Evolutionary conservation across 1,284 basidiomycete genomes (phyloP), one percentile per base, ranked within the genome.

Genomic region (Ustilago trichophora): DNA sequence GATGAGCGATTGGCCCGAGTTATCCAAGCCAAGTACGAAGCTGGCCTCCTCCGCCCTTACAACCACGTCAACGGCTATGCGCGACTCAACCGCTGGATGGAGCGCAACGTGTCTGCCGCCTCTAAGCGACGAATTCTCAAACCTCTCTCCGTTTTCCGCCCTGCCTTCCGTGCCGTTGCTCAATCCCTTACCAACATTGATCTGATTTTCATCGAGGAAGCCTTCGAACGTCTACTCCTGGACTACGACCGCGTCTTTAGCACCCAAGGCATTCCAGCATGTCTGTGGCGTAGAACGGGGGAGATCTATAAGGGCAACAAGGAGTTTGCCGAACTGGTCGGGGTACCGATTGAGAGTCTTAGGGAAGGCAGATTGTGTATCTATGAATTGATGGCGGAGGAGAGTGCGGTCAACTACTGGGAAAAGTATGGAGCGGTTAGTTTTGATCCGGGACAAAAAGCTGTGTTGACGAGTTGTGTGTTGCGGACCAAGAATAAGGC

Each of bases 241-340:
- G 93, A 98, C 78, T 98, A 98, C 79, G 94, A 98, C 79, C 89
- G 94, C 31, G 91, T 95, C 0, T 94, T 98, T 82, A 64, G 58
- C 33, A 80, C 79, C 15, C 75, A 77, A 88, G 93, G 92, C 36
- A 92, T 98, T 9, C 96, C 96, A 0, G 93, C 93, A 0, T 98
- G 95, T 74, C 86, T 98, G 6, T 98, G 95, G 96, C 86, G 94
- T 25, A 85, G 95, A 41, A 98, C 95, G 2, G 96, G 96, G 22
- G 94, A 98, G 83, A 98, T 98, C 59, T 97, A 98, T 51, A 85
- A 98, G 94, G 83, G 95, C 89, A 98, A 98, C 80, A 88, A 92
- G 59, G 93, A 97, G 83, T 95, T 95, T 82, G 89, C 91, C 4
- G 91, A 92, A 74, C 84, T 95, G 3, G 89, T 93, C 6, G 91